These are phyloP conservation scores for Eucalyptus erythrocorys DNA, from an alignment of 345 rosid species.

Conservation along the genomic window DNA sequence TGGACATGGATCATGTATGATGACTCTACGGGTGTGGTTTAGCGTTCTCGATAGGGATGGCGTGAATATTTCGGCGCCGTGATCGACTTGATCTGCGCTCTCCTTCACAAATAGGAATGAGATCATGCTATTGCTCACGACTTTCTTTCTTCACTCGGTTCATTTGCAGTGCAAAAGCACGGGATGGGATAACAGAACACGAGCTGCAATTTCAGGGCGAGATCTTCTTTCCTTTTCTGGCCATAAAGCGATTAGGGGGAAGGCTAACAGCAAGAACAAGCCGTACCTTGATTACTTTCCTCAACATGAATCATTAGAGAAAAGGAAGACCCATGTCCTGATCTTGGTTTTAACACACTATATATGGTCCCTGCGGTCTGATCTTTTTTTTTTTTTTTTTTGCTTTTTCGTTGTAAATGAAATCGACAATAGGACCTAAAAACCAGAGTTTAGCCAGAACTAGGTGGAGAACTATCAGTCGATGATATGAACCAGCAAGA, in stretches of 20 bases:
- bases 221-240: neutral
- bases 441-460: neutral
- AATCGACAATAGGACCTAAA: neutral
- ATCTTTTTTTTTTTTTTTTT: neutral
- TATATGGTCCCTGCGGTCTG: neutral
- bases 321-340: neutral
- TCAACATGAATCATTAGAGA: neutral
- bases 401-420: neutral
- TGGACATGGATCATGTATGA: neutral
- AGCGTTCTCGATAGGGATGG: neutral
- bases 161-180: neutral
- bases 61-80: constrained; percentile 11
- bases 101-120: neutral
- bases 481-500: neutral
- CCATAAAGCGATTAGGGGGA: neutral
- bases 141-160: neutral
- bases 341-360: neutral
- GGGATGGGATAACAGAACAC: neutral
- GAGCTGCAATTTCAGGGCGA: neutral
- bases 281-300: neutral
- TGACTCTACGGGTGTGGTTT: neutral
- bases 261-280: neutral
- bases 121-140: neutral
- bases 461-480: neutral
- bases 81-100: neutral